Evolutionary conservation across 2,329 filamentous ascomycete genomes (phyloP), one percentile per base, ranked within the genome.

Genomic region (Helminthosporium solani): DNA sequence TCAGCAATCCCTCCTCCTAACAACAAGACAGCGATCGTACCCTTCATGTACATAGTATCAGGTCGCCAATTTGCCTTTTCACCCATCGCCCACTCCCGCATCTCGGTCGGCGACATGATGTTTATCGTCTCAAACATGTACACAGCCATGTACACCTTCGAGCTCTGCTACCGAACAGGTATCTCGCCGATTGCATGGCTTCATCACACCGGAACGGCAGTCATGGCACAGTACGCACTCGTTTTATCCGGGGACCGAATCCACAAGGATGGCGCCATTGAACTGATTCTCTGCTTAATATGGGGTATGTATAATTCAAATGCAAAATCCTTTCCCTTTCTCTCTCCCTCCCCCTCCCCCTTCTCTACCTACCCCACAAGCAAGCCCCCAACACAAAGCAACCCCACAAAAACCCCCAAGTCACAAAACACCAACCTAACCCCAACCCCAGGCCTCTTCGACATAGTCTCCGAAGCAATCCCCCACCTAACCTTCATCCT

Each of bases 121-220:
- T 44, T 44, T 19, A 15, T 44, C 2, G 30, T 34, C 23, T 36
- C 20, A 12, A 31, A 44, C n/a, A 38, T 36, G 19, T 39, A 44
- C 34, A 44, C 42, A 3, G 25, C 34, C 11, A 44, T 44, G 18
- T 44, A 44, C n/a, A 11, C 27, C 6, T 38, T 44, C 14, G 42
- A 44, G 15, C 28, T 44, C 7, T 44, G 42, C 42, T 44, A 44
- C 35, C 34, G 42, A 11, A 34, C 33, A 23, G 34, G 42, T 1
- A 44, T 44, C 21, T 36, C 31, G n/a, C 33, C 33, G 4, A 39
- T 44, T 11, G 34, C 42, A 3, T 44, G 34, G 42, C 2, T 39
- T 11, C 42, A 40, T n/a, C 38, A 40, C 18, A 40, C 38, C 3
- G 23, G 38, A 11, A 40, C 38, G 15, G 38, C 27, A 11, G 8